These are phyloP conservation scores for Bidens hawaiensis DNA, from an alignment of 140 eudicot genomes.

Conservation along the genomic window DNA sequence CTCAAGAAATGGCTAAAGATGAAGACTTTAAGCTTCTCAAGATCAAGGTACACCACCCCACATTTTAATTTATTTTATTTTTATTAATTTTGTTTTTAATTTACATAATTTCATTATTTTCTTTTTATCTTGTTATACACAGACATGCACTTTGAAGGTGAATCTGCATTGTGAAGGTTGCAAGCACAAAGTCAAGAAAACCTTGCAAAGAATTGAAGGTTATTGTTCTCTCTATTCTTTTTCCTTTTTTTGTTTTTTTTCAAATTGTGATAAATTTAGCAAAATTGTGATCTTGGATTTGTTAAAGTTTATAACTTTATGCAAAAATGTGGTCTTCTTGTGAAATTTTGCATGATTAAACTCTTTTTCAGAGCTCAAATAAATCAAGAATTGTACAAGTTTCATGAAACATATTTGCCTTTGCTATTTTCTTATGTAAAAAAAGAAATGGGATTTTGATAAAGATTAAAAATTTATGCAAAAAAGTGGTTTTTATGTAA, in stretches of 20 bases:
- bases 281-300: constrained; percentile 2
- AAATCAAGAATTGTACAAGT: not conserved
- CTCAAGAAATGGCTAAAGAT: constrained; percentile 66
- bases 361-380: constrained; percentile 3
- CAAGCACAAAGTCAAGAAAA: constrained; percentile 82
- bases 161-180: constrained; percentile 91
- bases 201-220: constrained; percentile 84
- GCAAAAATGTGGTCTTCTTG: constrained; percentile 12
- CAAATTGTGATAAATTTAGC: constrained; percentile 3
- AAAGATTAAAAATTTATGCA: constrained; percentile 11
- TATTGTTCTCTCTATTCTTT: not conserved
- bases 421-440: not conserved
- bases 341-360: not conserved
- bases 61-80: not conserved
- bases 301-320: constrained; percentile 1
- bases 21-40: constrained; percentile 95
- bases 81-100: not conserved
- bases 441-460: constrained; percentile 2
- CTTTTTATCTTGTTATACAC: constrained; percentile 6
- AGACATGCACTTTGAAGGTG: constrained; percentile 74
- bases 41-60: constrained; percentile 57
- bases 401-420: constrained; percentile 11
- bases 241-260: not conserved
- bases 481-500: no score
- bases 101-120: constrained; percentile 3